Evolutionary conservation across 306 rosid species (phyloP).

Genomic region (Adenanthera pavonina): DNA sequence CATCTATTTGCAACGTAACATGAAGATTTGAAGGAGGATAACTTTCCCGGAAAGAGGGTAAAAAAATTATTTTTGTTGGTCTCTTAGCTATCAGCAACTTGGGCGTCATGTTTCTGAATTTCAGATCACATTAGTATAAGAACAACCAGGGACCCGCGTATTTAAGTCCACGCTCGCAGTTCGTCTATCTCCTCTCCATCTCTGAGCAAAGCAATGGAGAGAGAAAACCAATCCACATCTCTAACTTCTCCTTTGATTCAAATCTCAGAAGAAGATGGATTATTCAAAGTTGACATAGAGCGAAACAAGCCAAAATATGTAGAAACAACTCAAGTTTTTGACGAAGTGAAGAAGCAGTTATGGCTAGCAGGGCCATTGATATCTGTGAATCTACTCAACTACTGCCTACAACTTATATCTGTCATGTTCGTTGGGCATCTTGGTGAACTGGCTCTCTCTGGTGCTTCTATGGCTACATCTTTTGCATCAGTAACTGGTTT

Average conservation of each 20-base stretch:
- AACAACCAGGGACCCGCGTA: neutral
- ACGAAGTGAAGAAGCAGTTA: constrained; percentile 74
- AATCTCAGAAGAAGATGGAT: constrained; percentile 39
- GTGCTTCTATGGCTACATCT: constrained; percentile 80
- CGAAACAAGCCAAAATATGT: constrained; percentile 9
- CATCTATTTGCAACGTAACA: too few species aligned
- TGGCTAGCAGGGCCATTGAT: constrained; percentile 86
- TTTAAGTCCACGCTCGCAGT: neutral
- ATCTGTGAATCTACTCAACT: constrained; percentile 55
- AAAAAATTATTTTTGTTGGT: too few species aligned
- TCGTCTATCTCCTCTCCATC: neutral
- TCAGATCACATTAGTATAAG: neutral
- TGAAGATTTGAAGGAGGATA: too few species aligned
- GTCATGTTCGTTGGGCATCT: constrained; percentile 85
- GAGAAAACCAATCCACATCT: constrained; percentile 38
- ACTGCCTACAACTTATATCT: constrained; percentile 62
- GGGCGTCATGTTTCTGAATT: neutral
- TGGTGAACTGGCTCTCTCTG: constrained; percentile 63
- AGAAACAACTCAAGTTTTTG: constrained; percentile 35
- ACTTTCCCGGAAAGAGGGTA: too few species aligned
- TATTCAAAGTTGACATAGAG: constrained; percentile 18
- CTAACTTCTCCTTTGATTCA: constrained; percentile 52
- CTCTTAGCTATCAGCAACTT: neutral
- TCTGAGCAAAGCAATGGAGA: constrained; percentile 43
- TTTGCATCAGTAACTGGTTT: constrained; percentile 77